Conservation (phyloP, 495 filamentous ascomycete genomes). For the Podospora comata region DNA sequence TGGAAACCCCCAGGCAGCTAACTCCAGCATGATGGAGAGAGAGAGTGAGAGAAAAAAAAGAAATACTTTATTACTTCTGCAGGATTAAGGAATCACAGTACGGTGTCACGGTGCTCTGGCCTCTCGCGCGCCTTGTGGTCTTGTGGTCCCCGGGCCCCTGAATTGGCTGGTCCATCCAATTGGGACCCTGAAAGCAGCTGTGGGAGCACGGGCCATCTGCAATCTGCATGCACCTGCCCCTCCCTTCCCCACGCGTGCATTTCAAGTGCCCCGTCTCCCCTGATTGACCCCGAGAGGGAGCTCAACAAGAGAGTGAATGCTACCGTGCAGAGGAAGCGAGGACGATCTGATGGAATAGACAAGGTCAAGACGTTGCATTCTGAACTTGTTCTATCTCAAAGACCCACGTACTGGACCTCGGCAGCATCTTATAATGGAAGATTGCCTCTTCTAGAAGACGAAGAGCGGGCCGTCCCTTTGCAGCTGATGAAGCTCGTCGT, state of each 20-base stretch:
- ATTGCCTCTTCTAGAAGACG: not conserved
- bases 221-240: slow-evolving; percentile 4
- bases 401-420: not conserved
- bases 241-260: slow-evolving; percentile 5
- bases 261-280: slow-evolving; percentile 2
- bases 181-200: not conserved
- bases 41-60: not conserved
- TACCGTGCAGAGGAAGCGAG: not conserved
- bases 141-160: not conserved
- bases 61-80: not conserved
- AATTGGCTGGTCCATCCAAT: not conserved
- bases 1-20: not conserved
- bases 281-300: not conserved
- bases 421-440: not conserved
- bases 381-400: not conserved
- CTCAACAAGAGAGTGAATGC: no score
- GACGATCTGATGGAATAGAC: not conserved
- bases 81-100: not conserved
- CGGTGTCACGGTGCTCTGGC: not conserved
- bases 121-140: not conserved
- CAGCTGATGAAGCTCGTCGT: not conserved
- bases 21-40: no score
- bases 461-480: not conserved
- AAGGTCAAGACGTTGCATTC: no score
- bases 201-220: not conserved